Evolutionary conservation across 176 grass and related monocot genomes (phyloP).

Genomic region (Bonia amplexicaulis): DNA sequence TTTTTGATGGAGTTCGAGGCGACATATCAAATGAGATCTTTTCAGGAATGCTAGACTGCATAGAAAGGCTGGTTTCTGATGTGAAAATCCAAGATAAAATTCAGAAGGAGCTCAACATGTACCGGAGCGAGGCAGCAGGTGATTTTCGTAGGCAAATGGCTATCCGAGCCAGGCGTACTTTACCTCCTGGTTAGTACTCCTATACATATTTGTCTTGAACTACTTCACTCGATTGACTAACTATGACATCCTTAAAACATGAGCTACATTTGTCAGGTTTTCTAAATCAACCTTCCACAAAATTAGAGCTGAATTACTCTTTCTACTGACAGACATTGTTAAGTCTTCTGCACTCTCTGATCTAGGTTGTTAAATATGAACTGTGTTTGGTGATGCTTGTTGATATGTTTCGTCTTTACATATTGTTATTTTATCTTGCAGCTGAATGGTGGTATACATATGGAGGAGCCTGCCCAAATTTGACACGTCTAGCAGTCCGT

Average conservation of each 20-base stretch:
- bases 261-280: background rate
- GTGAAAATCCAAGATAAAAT: constrained; percentile 87
- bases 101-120: constrained; percentile 79
- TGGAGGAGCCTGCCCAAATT: constrained; percentile 77
- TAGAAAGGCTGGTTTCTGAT: constrained; percentile 84
- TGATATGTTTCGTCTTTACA: constrained; percentile 2
- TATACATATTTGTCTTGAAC: background rate
- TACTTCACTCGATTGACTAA: background rate
- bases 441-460: constrained; percentile 95
- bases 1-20: constrained; percentile 74
- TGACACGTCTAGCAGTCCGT: constrained; percentile 65
- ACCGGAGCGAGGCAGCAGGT: constrained; percentile 60
- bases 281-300: background rate
- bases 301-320: background rate
- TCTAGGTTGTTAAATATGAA: constrained; percentile 17
- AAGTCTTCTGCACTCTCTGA: background rate
- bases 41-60: constrained; percentile 81
- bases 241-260: background rate
- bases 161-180: constrained; percentile 67
- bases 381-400: background rate
- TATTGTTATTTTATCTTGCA: constrained; percentile 29
- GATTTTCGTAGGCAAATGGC: constrained; percentile 94
- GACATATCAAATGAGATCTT: constrained; percentile 68
- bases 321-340: background rate
- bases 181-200: constrained; percentile 73